Conservation (phyloP, 345 rosid species). For the Pugionium cornutum region DNA sequence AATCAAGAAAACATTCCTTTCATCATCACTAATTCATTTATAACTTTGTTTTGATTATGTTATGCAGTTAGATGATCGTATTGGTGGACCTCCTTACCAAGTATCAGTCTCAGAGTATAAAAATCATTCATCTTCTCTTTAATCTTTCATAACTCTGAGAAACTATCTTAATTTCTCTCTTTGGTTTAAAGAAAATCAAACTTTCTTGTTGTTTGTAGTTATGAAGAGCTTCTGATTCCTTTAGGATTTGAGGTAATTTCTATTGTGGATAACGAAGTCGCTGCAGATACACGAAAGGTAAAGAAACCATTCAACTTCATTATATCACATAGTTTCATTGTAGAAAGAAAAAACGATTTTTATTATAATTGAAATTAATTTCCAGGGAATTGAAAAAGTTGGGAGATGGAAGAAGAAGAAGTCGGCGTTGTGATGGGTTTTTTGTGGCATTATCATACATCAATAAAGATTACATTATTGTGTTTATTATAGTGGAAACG, state of each 20-base stretch:
- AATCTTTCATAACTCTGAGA: not conserved
- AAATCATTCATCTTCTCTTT: slow-evolving; percentile 9
- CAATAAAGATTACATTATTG: no score
- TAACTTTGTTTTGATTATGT: not conserved
- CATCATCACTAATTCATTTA: slow-evolving; percentile 2
- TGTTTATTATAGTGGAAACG: no score
- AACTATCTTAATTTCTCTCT: no score
- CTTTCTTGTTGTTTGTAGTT: slow-evolving; percentile 43
- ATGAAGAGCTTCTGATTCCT: slow-evolving; percentile 67
- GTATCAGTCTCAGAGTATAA: slow-evolving; percentile 70
- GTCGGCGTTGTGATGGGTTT: not conserved
- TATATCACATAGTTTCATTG: no score
- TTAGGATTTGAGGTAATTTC: slow-evolving; percentile 63
- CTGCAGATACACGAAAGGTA: slow-evolving; percentile 66
- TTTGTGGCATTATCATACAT: no score
- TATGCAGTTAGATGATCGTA: slow-evolving; percentile 64
- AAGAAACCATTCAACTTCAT: not conserved
- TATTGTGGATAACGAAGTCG: slow-evolving; percentile 66
- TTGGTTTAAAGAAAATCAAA: no score
- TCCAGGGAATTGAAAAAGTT: slow-evolving; percentile 81
- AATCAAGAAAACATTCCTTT: not conserved
- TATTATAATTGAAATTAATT: slow-evolving; percentile 11
- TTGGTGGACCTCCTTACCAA: slow-evolving; percentile 77
- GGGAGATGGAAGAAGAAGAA: slow-evolving; percentile 76
- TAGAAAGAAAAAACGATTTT: no score